phyloP scores from a whole-genome alignment of 345 rosid genomes.

The Clausena lansium region DNA sequence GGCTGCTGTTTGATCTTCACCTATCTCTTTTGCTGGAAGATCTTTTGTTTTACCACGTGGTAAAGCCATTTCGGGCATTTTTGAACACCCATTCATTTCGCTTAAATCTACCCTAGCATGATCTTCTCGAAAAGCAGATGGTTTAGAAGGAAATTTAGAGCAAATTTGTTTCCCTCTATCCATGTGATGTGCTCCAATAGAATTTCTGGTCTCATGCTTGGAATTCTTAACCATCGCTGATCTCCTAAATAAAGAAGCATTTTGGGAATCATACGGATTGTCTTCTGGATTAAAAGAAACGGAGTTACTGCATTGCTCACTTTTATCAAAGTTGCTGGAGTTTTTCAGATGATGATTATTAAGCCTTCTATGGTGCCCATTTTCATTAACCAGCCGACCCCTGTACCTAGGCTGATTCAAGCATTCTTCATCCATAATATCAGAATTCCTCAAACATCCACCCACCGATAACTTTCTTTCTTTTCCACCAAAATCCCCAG shows the following conservation, averaged over 20 bases:
- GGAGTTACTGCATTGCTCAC: conserved; percentile 22
- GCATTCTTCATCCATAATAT: conserved; percentile 28
- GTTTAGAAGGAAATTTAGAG: conserved; percentile 22
- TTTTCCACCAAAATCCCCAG: conserved; percentile 30
- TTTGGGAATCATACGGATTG: conserved; percentile 20
- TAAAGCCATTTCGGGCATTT: conserved; percentile 27
- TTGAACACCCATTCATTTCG: conserved; percentile 21
- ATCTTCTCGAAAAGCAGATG: conserved; percentile 23
- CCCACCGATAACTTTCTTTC: conserved; percentile 34
- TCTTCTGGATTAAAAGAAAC: conserved; percentile 22
- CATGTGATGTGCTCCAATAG: conserved; percentile 22
- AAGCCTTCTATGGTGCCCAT: conserved; percentile 28
- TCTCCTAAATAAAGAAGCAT: conserved; percentile 49
- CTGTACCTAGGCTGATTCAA: conserved; percentile 26
- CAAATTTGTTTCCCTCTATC: conserved; percentile 44
- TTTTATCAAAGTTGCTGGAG: conserved; percentile 27
- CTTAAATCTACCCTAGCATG: conserved; percentile 28
- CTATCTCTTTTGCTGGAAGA: conserved; percentile 23
- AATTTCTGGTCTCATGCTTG: conserved; percentile 26
- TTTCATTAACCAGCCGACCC: conserved; percentile 30
- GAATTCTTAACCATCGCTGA: conserved; percentile 24
- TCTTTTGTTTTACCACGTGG: conserved; percentile 26
- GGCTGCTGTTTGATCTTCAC: conserved; percentile 22
- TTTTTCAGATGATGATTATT: conserved; percentile 24
- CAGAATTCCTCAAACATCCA: conserved; percentile 30